phyloP scores from a whole-genome alignment of 2,329 filamentous ascomycete species.

The Madurella fahalii region DNA sequence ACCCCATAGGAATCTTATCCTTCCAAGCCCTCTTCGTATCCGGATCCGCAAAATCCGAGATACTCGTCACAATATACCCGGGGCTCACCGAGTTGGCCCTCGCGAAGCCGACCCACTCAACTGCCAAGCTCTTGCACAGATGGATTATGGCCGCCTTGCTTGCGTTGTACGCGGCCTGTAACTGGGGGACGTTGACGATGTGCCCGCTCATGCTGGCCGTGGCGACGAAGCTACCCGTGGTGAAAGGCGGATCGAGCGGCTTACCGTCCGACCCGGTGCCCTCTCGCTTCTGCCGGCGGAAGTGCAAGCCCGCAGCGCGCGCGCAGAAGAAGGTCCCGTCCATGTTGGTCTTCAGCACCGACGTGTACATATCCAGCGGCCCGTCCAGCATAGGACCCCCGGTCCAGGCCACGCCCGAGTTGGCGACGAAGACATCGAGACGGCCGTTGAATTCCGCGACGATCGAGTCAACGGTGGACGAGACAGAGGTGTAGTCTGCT shows the following conservation, averaged over 20 bases:
- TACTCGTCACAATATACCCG: conserved; percentile 72
- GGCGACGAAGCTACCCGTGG: conserved; percentile 67
- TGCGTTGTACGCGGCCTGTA: conserved; percentile 70
- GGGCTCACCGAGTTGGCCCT: conserved; percentile 69
- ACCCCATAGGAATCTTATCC: conserved; percentile 75
- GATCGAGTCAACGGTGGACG: conserved; percentile 48
- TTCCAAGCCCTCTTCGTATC: conserved; percentile 71
- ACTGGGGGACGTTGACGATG: conserved; percentile 72
- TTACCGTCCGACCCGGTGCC: conserved; percentile 60
- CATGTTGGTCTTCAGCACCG: conserved; percentile 67
- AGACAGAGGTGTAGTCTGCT: conserved; percentile 48
- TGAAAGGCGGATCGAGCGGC: conserved; percentile 53
- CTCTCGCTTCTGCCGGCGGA: conserved; percentile 65
- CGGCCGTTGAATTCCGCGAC: conserved; percentile 67
- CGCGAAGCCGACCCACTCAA: conserved; percentile 75
- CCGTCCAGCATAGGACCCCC: conserved; percentile 65
- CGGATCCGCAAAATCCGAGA: conserved; percentile 59
- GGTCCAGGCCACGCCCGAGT: conserved; percentile 71
- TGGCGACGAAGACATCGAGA: conserved; percentile 75
- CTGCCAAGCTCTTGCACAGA: conserved; percentile 63
- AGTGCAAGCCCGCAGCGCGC: conserved; percentile 64
- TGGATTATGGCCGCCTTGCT: conserved; percentile 64
- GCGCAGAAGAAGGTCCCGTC: conserved; percentile 78
- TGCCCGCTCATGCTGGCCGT: conserved; percentile 77
- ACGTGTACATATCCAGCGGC: conserved; percentile 58